Conservation (phyloP, 495 filamentous ascomycete species). For the Hypoxylon fuscum region DNA sequence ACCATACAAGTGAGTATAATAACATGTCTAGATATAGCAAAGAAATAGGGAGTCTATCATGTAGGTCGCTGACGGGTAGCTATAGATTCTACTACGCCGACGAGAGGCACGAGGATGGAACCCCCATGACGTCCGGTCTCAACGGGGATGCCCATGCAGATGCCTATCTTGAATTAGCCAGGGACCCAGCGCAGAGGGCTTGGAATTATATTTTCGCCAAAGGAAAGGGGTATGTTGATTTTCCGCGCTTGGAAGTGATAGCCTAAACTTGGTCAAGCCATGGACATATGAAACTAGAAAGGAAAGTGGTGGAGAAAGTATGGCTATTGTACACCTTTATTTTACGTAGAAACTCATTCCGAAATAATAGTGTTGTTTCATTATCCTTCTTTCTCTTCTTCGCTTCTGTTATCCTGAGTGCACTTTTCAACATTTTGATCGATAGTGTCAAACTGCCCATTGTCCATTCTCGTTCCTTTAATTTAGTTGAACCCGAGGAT, state of each 20-base stretch:
- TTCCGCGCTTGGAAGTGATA: slow-evolving; percentile 2
- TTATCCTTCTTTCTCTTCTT: too few species aligned
- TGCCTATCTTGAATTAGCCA: slow-evolving; percentile 46
- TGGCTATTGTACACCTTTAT: too few species aligned
- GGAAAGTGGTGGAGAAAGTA: too few species aligned
- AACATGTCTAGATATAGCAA: background rate
- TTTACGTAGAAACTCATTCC: too few species aligned
- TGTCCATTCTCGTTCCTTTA: too few species aligned
- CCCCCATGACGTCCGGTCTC: slow-evolving; percentile 34
- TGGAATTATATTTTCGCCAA: slow-evolving; percentile 54
- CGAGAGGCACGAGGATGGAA: slow-evolving; percentile 49
- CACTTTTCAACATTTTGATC: too few species aligned
- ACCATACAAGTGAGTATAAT: slow-evolving; percentile 47
- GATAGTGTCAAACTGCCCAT: too few species aligned
- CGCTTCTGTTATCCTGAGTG: too few species aligned
- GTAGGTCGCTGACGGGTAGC: background rate
- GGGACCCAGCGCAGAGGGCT: slow-evolving; percentile 37
- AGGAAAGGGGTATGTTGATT: slow-evolving; percentile 47
- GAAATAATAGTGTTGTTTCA: too few species aligned
- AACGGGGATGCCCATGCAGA: slow-evolving; percentile 47
- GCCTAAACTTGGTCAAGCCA: background rate
- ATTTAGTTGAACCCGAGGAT: too few species aligned
- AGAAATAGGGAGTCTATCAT: background rate
- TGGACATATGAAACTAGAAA: too few species aligned
- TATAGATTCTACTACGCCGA: slow-evolving; percentile 54